phyloP scores from a whole-genome alignment of 1,284 basidiomycete genomes.

The Cryptococcus sp. region DNA sequence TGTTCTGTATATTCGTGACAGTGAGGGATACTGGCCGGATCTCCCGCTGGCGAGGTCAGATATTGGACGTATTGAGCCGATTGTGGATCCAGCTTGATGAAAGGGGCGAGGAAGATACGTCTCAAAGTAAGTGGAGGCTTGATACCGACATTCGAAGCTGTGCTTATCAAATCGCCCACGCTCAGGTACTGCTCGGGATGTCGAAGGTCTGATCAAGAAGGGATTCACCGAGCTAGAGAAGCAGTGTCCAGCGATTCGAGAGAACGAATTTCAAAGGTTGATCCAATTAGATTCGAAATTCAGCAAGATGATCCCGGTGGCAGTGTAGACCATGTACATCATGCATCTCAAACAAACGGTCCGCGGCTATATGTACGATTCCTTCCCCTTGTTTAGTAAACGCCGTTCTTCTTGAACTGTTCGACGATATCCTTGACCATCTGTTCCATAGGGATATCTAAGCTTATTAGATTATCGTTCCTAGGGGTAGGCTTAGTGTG shows the following conservation, averaged over 20 bases:
- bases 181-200: background rate
- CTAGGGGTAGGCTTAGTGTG: background rate
- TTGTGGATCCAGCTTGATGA: slow-evolving; percentile 32
- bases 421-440: slow-evolving; percentile 1
- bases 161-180: background rate
- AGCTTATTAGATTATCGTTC: background rate
- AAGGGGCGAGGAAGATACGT: slow-evolving; percentile 4
- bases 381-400: no score
- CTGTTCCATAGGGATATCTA: background rate
- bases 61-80: slow-evolving; percentile 34
- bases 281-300: background rate
- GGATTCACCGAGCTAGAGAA: slow-evolving; percentile 9
- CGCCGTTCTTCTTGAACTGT: background rate
- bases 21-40: slow-evolving; percentile 26
- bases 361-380: background rate
- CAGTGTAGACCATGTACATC: background rate
- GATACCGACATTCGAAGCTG: no score
- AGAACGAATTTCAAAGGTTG: slow-evolving; percentile 1
- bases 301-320: background rate
- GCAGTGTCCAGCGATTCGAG: slow-evolving; percentile 10
- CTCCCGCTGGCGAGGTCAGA: slow-evolving; percentile 42
- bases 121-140: background rate
- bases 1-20: slow-evolving; percentile 23
- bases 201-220: background rate
- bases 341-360: background rate